Base-by-base conservation (phyloP, 805 yeast species). In the Yarrowia sp. region DNA sequence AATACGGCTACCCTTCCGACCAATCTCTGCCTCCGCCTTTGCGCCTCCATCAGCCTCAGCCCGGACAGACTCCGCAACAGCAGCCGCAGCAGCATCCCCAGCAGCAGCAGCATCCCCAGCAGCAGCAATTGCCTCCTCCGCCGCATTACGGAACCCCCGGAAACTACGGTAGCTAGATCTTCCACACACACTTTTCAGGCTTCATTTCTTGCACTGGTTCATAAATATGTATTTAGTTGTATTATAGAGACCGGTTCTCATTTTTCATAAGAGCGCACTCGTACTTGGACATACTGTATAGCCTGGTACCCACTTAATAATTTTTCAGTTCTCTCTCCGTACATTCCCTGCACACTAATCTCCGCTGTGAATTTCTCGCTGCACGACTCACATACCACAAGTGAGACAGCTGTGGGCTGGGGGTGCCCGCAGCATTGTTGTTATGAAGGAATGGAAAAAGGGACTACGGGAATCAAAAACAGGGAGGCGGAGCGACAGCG, bases 51-150 rank as follows among this genome's bases (percentile, higher is more conserved):
- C 42, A 33, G 58, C 39, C 38, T 8, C 55, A 44, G 51, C 36
- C 38, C 14, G 35, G 35, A 9, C 56, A 47, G 56, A 32, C 39
- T 12, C 19, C 38, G 13, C 32, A 31, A 46, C 67, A 42, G 35
- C 62, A 42, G 35, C 56, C 14, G 22, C 67, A 31, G 29, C 64
- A 49, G 35, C 66, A 56, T 25, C 47, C 12, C 14, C 36, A 46
- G 51, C 51, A 44, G 42, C 47, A 42, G 16, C 13, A 25, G 47
- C 47, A 25, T 14, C 44, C 25, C n/a, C 44, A 39, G 8, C 44
- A 39, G 46, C 31, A 24, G 32, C 44, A 25, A 33, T 31, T 25
- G 33, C 38, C 44, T 2, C 41, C 41, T 18, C 47, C 47, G 10
- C 31, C 36, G 38, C 39, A 56, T 27, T 33, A 56, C 16, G 38